Conservation (phyloP, 495 filamentous ascomycete genomes). For the Thermochaetoides thermophila region DNA sequence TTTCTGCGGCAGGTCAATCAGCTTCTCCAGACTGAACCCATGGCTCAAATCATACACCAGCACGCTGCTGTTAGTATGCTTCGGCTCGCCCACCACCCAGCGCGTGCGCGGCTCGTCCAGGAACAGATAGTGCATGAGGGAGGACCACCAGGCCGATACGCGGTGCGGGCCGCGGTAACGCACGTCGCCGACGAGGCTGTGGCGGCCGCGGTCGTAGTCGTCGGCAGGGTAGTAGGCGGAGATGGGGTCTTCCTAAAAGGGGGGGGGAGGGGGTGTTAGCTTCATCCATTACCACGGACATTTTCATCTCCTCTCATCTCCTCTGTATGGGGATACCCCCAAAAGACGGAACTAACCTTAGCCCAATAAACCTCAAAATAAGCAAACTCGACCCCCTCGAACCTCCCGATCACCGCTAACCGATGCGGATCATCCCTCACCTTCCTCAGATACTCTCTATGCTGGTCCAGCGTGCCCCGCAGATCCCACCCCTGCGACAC, state of each 20-base stretch:
- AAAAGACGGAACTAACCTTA: slow-evolving; percentile 32
- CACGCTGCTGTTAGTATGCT: slow-evolving; percentile 42
- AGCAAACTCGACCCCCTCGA: slow-evolving; percentile 45
- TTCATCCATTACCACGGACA: too few relatives aligned
- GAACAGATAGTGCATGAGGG: slow-evolving; percentile 55
- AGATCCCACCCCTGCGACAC: slow-evolving; percentile 57
- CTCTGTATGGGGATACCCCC: slow-evolving; percentile 2
- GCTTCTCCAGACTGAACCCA: slow-evolving; percentile 49
- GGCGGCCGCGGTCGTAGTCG: slow-evolving; percentile 52
- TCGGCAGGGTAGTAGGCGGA: slow-evolving; percentile 49
- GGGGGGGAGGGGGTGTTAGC: too few relatives aligned
- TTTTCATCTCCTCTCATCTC: too few relatives aligned
- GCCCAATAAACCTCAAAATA: slow-evolving; percentile 63
- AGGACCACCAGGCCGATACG: slow-evolving; percentile 54
- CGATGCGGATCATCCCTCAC: slow-evolving; percentile 49
- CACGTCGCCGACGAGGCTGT: slow-evolving; percentile 52
- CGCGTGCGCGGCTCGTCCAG: slow-evolving; percentile 52
- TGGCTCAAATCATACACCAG: slow-evolving; percentile 52
- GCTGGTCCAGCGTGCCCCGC: slow-evolving; percentile 47
- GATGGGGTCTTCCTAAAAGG: slow-evolving; percentile 55
- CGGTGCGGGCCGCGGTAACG: slow-evolving; percentile 48
- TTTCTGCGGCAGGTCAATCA: slow-evolving; percentile 52
- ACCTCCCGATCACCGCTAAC: slow-evolving; percentile 45
- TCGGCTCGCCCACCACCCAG: slow-evolving; percentile 50
- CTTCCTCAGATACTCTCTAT: slow-evolving; percentile 43